A percentile compares a stretch with the other conserved stretches of the same genome.
These are phyloP conservation scores for Capillidium rhysosporum DNA, from an alignment of 371 early-diverging fungal species.

Conservation along the genomic window DNA sequence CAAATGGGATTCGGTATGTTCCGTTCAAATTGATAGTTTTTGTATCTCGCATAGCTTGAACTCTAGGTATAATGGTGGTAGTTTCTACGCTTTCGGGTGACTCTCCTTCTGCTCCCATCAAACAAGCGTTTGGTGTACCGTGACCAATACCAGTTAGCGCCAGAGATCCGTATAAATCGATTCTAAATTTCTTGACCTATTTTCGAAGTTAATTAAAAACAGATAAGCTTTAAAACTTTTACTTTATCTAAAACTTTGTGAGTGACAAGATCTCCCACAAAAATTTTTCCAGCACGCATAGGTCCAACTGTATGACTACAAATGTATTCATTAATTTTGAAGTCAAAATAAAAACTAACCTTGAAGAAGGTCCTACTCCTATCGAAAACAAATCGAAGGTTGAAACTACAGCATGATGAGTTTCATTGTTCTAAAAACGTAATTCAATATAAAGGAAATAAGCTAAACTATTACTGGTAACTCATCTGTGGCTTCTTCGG, in stretches of 20 bases:
- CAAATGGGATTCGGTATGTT: constrained; percentile 53
- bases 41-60: constrained; percentile 46
- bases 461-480: too few relatives aligned
- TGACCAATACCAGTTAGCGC: constrained; percentile 91
- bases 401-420: constrained; percentile 72
- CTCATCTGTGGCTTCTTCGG: too few relatives aligned
- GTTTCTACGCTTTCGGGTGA: constrained; percentile 79
- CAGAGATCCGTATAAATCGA: constrained; percentile 82
- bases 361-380: constrained; percentile 83
- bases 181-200: constrained; percentile 44
- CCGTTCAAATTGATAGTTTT: constrained; percentile 53
- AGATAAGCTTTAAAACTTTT: constrained; percentile 1
- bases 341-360: constrained; percentile 15
- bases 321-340: neutral
- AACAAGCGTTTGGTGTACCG: constrained; percentile 77
- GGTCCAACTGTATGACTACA: constrained; percentile 80
- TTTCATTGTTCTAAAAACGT: neutral
- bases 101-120: constrained; percentile 86
- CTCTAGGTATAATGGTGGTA: constrained; percentile 44
- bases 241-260: constrained; percentile 45
- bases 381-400: constrained; percentile 91
- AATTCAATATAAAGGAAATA: too few relatives aligned
- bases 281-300: constrained; percentile 89
- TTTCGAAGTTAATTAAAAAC: neutral
- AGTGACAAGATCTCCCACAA: constrained; percentile 60